A percentile compares a stretch with the other conserved stretches of the same genome.
Evolutionary conservation across 1,139 yeast species (phyloP).

Genomic region (Geotrichum aggregatum): DNA sequence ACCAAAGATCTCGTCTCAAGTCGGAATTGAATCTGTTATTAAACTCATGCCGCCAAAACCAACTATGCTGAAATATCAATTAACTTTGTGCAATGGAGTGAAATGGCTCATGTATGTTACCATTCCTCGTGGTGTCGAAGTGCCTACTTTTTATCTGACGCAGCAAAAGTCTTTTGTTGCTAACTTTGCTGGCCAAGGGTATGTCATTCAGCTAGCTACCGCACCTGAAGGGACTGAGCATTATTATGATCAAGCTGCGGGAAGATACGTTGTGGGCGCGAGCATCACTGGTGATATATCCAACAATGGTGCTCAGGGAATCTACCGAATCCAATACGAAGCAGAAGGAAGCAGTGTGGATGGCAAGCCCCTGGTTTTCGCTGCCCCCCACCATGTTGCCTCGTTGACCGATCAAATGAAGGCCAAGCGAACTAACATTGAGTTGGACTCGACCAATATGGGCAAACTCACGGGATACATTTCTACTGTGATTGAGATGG

Average conservation of each 20-base stretch:
- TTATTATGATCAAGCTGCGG: conserved; percentile 57
- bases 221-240: conserved; percentile 44
- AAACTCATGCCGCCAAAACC: conserved; percentile 2
- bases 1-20: conserved; percentile 52
- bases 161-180: conserved; percentile 56
- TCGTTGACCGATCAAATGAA: conserved; percentile 42
- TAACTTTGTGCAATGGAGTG: conserved; percentile 44
- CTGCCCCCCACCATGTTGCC: conserved; percentile 67
- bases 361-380: conserved; percentile 56
- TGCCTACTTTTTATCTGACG: conserved; percentile 42
- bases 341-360: conserved; percentile 53
- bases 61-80: conserved; percentile 41
- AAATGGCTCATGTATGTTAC: conserved; percentile 60
- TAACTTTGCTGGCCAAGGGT: conserved; percentile 26
- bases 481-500: conserved; percentile 49
- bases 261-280: conserved; percentile 50
- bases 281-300: conserved; percentile 41
- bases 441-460: conserved; percentile 57
- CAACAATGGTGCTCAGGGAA: conserved; percentile 41
- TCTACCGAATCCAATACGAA: conserved; percentile 50
- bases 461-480: conserved; percentile 59
- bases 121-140: conserved; percentile 41
- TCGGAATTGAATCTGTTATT: conserved; percentile 40
- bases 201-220: conserved; percentile 43
- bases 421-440: conserved; percentile 44